Conservation (phyloP, 2,329 filamentous ascomycete genomes). For the Stenocarpella maydis region DNA sequence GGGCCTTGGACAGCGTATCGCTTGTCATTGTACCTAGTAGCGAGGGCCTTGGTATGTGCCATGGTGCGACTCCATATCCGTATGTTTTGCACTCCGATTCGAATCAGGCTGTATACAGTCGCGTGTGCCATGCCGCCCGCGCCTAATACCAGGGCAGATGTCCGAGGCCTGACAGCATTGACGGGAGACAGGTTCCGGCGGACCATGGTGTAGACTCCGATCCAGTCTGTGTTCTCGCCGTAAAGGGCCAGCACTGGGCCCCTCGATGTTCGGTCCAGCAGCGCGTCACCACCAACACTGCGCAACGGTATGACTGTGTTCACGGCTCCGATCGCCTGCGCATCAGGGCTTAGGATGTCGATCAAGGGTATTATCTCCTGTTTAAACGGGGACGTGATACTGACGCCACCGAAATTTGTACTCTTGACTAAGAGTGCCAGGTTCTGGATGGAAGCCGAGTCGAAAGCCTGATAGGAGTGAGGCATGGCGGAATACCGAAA, state of each 20-base stretch:
- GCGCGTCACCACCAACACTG: conserved; percentile 48
- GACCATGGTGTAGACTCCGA: conserved; percentile 69
- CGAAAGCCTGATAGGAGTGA: conserved; percentile 61
- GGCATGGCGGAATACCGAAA: conserved; percentile 66
- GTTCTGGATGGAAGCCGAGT: conserved; percentile 61
- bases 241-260: conserved; percentile 66
- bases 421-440: conserved; percentile 62
- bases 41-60: conserved; percentile 60
- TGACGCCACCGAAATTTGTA: conserved; percentile 66
- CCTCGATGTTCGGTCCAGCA: conserved; percentile 59
- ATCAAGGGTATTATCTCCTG: conserved; percentile 65
- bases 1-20: not conserved
- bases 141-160: conserved; percentile 52
- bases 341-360: conserved; percentile 66
- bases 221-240: conserved; percentile 74
- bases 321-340: conserved; percentile 68
- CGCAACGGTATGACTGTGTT: conserved; percentile 71
- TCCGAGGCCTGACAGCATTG: conserved; percentile 54
- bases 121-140: conserved; percentile 53
- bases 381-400: conserved; percentile 69
- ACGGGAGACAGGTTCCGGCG: conserved; percentile 67
- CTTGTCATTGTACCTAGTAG: conserved; percentile 51
- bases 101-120: conserved; percentile 66
- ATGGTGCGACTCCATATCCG: conserved; percentile 66
- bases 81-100: conserved; percentile 66